phyloP scores from a whole-genome alignment of 1,284 basidiomycete species.

The Meripilus lineatus region DNA sequence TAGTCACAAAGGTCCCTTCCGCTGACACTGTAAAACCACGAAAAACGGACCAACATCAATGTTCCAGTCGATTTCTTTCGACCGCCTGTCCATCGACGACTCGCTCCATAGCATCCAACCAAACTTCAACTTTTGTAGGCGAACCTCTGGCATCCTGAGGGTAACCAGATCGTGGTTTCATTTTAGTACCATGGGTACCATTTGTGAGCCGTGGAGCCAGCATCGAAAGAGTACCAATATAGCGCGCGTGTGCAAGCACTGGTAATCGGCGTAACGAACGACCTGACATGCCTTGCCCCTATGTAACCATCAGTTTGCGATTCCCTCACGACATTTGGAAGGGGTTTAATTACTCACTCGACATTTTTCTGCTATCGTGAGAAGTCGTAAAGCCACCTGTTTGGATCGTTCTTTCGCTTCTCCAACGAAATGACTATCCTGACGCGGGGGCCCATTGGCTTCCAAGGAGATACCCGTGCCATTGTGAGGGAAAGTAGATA shows the following conservation, averaged over 20 bases:
- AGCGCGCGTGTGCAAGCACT: slow-evolving; percentile 84
- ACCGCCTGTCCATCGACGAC: slow-evolving; percentile 55
- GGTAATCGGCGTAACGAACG: slow-evolving; percentile 86
- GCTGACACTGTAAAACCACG: background rate
- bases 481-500: slow-evolving; percentile 20
- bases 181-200: slow-evolving; percentile 8
- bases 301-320: slow-evolving; percentile 3
- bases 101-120: slow-evolving; percentile 76
- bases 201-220: slow-evolving; percentile 7
- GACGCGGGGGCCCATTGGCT: background rate
- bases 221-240: slow-evolving; percentile 53
- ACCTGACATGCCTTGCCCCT: slow-evolving; percentile 82
- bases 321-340: background rate
- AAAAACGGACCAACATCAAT: background rate
- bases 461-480: slow-evolving; percentile 1
- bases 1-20: too few relatives aligned
- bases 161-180: slow-evolving; percentile 2
- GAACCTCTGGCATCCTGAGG: slow-evolving; percentile 7
- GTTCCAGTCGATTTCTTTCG: slow-evolving; percentile 41
- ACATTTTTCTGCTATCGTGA: slow-evolving; percentile 66
- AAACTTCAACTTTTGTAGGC: slow-evolving; percentile 47
- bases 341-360: slow-evolving; percentile 45
- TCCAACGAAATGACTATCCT: background rate
- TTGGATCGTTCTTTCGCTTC: slow-evolving; percentile 45
- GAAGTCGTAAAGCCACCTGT: slow-evolving; percentile 54